Evolutionary conservation across 2,329 filamentous ascomycete species (phyloP).

Genomic region (Ceratocystis smalleyi): DNA sequence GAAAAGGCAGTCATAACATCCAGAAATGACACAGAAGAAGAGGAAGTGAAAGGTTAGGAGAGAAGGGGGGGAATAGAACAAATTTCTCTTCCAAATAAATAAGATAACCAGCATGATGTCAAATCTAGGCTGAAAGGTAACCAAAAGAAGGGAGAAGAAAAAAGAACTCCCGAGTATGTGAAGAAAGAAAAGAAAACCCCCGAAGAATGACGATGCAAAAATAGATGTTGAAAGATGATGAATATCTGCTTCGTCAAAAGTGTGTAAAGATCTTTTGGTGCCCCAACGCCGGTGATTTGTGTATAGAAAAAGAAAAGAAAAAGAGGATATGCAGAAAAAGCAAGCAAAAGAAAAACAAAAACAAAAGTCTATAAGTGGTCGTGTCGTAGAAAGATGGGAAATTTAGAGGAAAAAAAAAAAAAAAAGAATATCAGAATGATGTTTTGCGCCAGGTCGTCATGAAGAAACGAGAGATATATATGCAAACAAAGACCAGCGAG

Average conservation of each 20-base stretch:
- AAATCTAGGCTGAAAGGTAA: background rate
- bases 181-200: background rate
- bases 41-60: background rate
- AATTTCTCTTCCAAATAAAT: background rate
- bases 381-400: background rate
- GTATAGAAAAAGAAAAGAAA: constrained; percentile 4
- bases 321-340: background rate
- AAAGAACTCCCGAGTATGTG: background rate
- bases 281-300: background rate
- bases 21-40: background rate
- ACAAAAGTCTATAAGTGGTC: constrained; percentile 16
- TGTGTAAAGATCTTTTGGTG: background rate
- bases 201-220: constrained; percentile 3
- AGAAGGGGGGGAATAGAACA: background rate
- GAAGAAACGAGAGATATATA: constrained; percentile 8
- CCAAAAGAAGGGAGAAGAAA: constrained; percentile 5
- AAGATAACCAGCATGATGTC: constrained; percentile 1
- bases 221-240: background rate
- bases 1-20: background rate
- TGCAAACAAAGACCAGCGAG: constrained; percentile 10
- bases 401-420: too few relatives aligned
- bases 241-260: background rate
- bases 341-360: constrained; percentile 19
- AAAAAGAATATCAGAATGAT: background rate
- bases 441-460: constrained; percentile 15